phyloP scores from a whole-genome alignment of 2,329 filamentous ascomycete genomes.

The Pyrenochaeta sp. region DNA sequence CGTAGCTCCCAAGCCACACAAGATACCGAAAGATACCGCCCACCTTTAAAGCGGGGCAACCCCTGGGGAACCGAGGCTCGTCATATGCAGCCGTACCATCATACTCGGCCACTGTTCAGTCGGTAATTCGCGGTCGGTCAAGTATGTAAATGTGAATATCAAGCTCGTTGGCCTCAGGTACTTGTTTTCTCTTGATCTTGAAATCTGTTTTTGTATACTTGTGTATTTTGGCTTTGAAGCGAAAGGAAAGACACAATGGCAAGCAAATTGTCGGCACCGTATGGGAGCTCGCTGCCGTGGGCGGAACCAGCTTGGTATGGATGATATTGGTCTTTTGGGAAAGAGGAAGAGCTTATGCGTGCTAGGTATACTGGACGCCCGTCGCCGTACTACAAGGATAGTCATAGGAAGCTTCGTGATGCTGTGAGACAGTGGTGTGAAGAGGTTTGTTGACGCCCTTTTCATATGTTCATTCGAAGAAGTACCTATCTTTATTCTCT shows the following conservation, averaged over 20 bases:
- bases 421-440: slow-evolving; percentile 40
- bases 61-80: slow-evolving; percentile 4
- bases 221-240: too few species aligned
- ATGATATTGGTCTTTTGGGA: not conserved
- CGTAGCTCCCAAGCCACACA: too few species aligned
- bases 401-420: slow-evolving; percentile 36
- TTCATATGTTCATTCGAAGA: not conserved
- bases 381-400: slow-evolving; percentile 43
- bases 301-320: slow-evolving; percentile 38
- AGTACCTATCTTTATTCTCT: too few species aligned
- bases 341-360: slow-evolving; percentile 1
- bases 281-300: slow-evolving; percentile 40
- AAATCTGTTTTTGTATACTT: not conserved
- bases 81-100: not conserved
- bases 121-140: not conserved
- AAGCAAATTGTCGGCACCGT: slow-evolving; percentile 20
- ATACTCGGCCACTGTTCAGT: not conserved
- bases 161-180: not conserved
- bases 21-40: slow-evolving; percentile 4
- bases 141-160: not conserved
- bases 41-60: slow-evolving; percentile 3
- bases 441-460: slow-evolving; percentile 22
- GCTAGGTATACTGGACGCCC: slow-evolving; percentile 40
- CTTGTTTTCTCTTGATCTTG: too few species aligned
- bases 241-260: slow-evolving; percentile 17